phyloP scores from a whole-genome alignment of 441 rosid species.

The Aleurites moluccanus region DNA sequence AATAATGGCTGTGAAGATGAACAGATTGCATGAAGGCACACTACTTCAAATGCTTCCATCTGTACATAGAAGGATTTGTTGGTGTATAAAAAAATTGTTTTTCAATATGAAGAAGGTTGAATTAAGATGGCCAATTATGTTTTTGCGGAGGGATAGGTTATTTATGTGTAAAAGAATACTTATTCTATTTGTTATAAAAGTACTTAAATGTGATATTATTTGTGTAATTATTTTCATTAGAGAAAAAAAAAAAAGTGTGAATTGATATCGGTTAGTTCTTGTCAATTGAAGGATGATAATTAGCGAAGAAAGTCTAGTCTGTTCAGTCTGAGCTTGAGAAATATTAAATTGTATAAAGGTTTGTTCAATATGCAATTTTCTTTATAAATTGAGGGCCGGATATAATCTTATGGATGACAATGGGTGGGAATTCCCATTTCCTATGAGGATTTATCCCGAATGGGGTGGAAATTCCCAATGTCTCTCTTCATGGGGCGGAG shows the following conservation, averaged over 20 bases:
- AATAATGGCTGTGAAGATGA: slow-evolving; percentile 41
- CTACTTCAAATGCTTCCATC: slow-evolving; percentile 20
- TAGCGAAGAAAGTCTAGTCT: too few species aligned
- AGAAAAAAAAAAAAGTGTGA: too few species aligned
- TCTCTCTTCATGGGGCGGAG: too few species aligned
- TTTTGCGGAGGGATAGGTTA: slow-evolving; percentile 23
- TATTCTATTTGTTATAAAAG: background rate
- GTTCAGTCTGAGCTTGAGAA: too few species aligned
- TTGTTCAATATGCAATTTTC: too few species aligned
- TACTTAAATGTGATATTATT: background rate
- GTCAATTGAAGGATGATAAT: background rate
- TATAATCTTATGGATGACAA: too few species aligned
- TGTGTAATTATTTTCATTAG: background rate
- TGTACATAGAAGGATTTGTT: slow-evolving; percentile 28
- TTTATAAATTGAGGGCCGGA: too few species aligned
- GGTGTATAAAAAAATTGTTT: slow-evolving; percentile 15
- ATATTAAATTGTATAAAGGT: too few species aligned
- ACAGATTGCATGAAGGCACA: slow-evolving; percentile 45
- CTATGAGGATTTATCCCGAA: too few species aligned
- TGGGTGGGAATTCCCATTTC: too few species aligned
- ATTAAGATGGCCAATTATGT: slow-evolving; percentile 10
- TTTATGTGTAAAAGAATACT: slow-evolving; percentile 27
- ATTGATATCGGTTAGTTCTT: background rate
- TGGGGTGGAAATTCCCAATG: too few species aligned
- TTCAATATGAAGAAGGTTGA: slow-evolving; percentile 24